Evolutionary conservation across 208 protist species (phyloP), one percentile per base, ranked within the genome.

Genomic region (Leishmania braziliensis): DNA sequence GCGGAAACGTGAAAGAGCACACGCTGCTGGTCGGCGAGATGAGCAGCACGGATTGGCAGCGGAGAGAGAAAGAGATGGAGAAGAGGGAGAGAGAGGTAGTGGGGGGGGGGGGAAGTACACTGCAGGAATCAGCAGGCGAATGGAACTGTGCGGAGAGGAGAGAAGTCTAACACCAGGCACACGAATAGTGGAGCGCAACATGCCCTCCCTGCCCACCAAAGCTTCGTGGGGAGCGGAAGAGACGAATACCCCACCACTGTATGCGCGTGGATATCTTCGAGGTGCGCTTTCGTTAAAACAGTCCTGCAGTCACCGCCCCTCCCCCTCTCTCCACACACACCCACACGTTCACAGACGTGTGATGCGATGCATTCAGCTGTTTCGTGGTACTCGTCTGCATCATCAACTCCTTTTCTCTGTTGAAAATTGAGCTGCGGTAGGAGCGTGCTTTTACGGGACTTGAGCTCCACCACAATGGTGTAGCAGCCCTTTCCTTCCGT

Each of bases 1-100:
- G 71, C 78, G 63, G 73, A 63, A 39, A 88, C 74, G 43, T 85
- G 84, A 75, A 82, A 70, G 75, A 65, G 77, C 53, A 87, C 82
- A 90, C 81, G 84, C 79, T 77, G 75, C 77, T 76, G 66, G 3
- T 29, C 39, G 18, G 74, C 5, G 51, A 33, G 23, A 51, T 39
- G 36, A 36, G 62, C 16, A 43, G 33, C 26, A 74, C 18, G 53
- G 54, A 6, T 63, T 26, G 66, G 26, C 29, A 81, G 63, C 68
- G 18, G 33, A 62, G 16, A 8, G 60, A 8, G n/a, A 51, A n/a
- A 26, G 48, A 18, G 50, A 36, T 48, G 5, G 71, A 33, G 53
- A 65, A 14, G 72, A 43, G 29, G 63, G n/a, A 53, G 53, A 48
- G 29, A 16, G 72, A 46, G 33, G 72, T 26, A 77, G 14, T 5